Conservation (phyloP, 495 filamentous ascomycete species). For the Pyrenopolyporus hunteri region DNA sequence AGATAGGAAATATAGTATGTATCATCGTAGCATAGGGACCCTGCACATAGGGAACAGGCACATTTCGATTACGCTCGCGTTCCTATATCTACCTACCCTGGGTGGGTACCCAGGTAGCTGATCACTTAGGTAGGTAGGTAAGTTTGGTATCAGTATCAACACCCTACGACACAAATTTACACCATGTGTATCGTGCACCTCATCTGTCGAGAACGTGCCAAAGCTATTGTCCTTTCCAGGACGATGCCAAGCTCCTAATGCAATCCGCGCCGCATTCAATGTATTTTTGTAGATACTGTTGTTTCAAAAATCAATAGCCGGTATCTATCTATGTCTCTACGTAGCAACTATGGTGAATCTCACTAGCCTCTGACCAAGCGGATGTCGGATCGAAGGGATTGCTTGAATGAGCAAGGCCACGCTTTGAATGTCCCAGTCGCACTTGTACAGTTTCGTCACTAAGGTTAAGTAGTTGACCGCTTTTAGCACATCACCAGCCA, state of each 20-base stretch:
- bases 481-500: no score
- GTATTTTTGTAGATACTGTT: neutral
- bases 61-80: neutral
- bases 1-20: no score
- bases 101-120: neutral
- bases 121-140: no score
- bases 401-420: neutral
- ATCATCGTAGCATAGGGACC: no score
- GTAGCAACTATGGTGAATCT: neutral
- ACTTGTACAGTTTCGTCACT: no score
- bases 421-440: no score
- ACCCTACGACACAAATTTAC: no score
- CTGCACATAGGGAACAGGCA: no score
- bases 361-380: neutral
- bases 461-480: no score
- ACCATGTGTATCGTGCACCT: no score
- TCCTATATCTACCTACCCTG: conserved; percentile 15
- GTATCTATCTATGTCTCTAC: neutral
- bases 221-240: neutral
- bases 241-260: neutral
- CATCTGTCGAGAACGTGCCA: no score
- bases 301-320: neutral
- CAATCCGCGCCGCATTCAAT: conserved; percentile 8
- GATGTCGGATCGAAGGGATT: neutral
- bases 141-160: no score